Percentiles rank a stretch among this genome's conserved stretches.
Evolutionary conservation across 768 basidiomycete species (phyloP).

Genomic region (Hydnomerulius pinastri): DNA sequence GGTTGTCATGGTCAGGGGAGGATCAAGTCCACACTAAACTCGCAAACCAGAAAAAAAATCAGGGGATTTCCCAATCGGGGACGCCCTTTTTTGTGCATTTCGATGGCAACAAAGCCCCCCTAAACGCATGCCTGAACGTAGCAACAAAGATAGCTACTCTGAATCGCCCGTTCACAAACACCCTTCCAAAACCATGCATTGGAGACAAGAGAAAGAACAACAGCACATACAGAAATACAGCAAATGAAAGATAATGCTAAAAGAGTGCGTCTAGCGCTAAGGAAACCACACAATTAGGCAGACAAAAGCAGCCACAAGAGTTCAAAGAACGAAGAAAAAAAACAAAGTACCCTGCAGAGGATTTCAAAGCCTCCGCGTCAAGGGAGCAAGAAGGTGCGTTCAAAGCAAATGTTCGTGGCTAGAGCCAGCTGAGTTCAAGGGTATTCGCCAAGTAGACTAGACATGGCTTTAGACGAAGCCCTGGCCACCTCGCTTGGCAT

Average conservation of each 20-base stretch:
- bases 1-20: neutral
- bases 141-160: no score
- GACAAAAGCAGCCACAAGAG: neutral
- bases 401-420: no score
- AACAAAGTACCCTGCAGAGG: neutral
- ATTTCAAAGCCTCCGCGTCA: neutral
- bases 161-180: no score
- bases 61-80: neutral
- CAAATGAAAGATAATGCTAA: neutral
- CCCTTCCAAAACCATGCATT: no score
- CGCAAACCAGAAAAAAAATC: neutral
- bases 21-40: no score
- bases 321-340: neutral
- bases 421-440: no score
- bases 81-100: neutral
- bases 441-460: neutral
- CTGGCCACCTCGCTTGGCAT: slow-evolving; percentile 82
- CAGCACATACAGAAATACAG: neutral
- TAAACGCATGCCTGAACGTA: neutral
- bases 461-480: slow-evolving; percentile 76
- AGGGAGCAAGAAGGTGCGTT: neutral
- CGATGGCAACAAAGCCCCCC: neutral
- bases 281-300: neutral
- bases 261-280: slow-evolving; percentile 4
- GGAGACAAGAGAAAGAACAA: neutral